Evolutionary conservation across 2,329 filamentous ascomycete species (phyloP).

Genomic region (Pseudogymnoascus verrucosus): DNA sequence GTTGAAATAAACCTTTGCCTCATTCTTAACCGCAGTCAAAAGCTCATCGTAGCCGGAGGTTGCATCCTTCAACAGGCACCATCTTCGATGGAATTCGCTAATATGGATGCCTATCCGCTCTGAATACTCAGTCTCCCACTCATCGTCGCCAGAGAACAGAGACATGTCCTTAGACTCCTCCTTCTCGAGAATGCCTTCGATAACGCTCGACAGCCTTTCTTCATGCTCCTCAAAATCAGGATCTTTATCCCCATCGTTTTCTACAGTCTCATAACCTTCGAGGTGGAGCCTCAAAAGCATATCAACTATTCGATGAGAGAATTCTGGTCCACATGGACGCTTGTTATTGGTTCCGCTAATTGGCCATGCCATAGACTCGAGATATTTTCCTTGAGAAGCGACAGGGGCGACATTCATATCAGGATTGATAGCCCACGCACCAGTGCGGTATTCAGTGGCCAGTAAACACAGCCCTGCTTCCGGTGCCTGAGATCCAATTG

Average conservation of each 20-base stretch:
- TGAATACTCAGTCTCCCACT: neutral
- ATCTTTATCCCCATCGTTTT: neutral
- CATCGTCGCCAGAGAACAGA: neutral
- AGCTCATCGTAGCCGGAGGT: neutral
- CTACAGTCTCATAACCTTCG: neutral
- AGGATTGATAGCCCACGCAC: neutral
- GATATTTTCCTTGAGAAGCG: neutral
- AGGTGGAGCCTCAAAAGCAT: neutral
- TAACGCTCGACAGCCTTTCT: neutral
- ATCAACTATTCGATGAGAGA: neutral
- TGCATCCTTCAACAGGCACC: neutral
- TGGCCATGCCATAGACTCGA: neutral
- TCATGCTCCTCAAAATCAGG: neutral
- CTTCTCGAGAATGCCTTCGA: neutral
- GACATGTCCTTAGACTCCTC: neutral
- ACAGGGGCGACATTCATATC: neutral
- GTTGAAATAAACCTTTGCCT: neutral
- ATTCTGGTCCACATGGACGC: neutral
- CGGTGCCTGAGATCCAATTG: neutral
- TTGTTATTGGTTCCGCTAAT: neutral
- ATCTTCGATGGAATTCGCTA: neutral
- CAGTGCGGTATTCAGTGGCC: neutral
- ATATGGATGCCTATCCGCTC: neutral
- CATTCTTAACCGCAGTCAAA: neutral
- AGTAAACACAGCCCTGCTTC: neutral